phyloP scores from a whole-genome alignment of 164 flowering plant genomes.

The Piper longum region DNA sequence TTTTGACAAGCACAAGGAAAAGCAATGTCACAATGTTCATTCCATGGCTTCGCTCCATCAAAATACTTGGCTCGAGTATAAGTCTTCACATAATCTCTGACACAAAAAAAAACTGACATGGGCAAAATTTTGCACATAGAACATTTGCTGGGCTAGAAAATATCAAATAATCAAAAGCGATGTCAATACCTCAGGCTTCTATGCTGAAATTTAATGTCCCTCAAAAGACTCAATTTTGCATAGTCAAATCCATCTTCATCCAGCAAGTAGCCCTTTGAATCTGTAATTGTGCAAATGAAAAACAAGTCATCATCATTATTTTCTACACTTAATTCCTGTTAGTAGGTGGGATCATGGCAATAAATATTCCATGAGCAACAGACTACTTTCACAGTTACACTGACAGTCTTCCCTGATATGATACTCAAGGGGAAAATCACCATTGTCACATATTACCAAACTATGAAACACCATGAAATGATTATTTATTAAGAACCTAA shows the following conservation, averaged over 20 bases:
- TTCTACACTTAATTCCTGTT: too few relatives aligned
- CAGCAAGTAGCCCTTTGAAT: constrained; percentile 94
- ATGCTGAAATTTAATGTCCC: constrained; percentile 82
- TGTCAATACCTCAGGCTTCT: constrained; percentile 62
- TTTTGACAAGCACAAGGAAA: constrained; percentile 96
- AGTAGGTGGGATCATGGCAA: too few relatives aligned
- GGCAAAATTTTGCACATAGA: background rate
- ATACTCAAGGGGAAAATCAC: too few relatives aligned
- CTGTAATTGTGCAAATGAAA: constrained; percentile 26
- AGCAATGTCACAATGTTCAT: constrained; percentile 89
- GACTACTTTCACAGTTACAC: too few relatives aligned
- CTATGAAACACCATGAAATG: too few relatives aligned
- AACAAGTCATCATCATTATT: background rate
- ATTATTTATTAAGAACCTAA: too few relatives aligned
- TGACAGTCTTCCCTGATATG: too few relatives aligned
- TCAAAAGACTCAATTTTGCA: constrained; percentile 66
- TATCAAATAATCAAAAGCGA: constrained; percentile 3
- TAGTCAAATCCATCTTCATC: constrained; percentile 97
- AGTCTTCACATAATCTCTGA: constrained; percentile 91
- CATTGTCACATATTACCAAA: too few relatives aligned
- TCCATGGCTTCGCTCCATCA: constrained; percentile 98
- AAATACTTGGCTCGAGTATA: constrained; percentile 89
- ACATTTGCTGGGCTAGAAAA: background rate
- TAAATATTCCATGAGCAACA: too few relatives aligned
- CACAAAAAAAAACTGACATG: background rate